Percentiles rank a stretch among this genome's conserved stretches.
Evolutionary conservation across 2,329 filamentous ascomycete genomes (phyloP).

Genomic region (Hawksworthiomyces lignivorus): DNA sequence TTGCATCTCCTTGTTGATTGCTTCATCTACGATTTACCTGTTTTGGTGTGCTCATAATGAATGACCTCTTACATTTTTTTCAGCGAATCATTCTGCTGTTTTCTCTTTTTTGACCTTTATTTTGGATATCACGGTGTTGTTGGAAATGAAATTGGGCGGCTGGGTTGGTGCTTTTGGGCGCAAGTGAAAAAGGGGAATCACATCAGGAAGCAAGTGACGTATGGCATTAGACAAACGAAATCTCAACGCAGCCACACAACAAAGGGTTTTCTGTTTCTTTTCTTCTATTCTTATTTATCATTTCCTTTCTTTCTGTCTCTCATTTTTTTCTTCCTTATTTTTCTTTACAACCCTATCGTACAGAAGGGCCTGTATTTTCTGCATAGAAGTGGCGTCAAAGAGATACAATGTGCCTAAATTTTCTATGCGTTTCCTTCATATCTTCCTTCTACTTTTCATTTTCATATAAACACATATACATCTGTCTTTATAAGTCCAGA

Average conservation of each 20-base stretch:
- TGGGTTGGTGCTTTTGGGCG: background rate
- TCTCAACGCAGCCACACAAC: too few species aligned
- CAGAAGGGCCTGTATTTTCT: background rate
- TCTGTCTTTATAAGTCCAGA: too few species aligned
- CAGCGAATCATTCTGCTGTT: background rate
- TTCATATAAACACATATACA: too few species aligned
- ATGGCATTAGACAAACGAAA: too few species aligned
- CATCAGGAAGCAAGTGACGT: too few species aligned
- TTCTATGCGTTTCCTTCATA: background rate
- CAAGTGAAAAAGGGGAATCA: background rate
- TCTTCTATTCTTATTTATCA: background rate
- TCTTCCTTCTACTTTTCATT: background rate
- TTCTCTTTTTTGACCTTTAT: background rate
- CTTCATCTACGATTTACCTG: background rate
- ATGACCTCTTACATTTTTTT: background rate
- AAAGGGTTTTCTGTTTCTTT: too few species aligned
- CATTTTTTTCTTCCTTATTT: background rate
- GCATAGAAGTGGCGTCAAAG: too few species aligned
- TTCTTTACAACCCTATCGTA: background rate
- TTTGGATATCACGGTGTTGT: conserved; percentile 1
- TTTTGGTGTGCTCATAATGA: background rate
- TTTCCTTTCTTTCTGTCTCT: background rate
- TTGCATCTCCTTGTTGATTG: background rate
- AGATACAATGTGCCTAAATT: too few species aligned
- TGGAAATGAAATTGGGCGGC: background rate